Base-by-base conservation (phyloP, 176 grass and related monocot genomes). In the Guadua angustifolia region DNA sequence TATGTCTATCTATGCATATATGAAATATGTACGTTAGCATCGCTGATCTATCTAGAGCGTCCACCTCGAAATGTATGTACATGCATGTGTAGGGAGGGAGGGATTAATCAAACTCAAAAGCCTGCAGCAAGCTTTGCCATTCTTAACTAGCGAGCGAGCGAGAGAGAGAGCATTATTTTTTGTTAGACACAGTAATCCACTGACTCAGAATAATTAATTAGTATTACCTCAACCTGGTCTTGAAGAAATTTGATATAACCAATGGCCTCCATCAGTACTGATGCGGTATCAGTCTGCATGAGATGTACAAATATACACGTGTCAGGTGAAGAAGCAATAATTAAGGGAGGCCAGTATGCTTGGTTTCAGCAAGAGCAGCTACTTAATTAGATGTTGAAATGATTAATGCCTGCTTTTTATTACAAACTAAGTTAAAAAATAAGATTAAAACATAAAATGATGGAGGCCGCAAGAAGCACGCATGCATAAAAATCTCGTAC, bases 181-280 rank as follows among this genome's bases (percentile, higher is more conserved):
- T 17, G 6, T 26, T 12, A 56, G 18, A 49, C 11, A 42, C n/a
- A 69, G 52, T 2, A 73, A 7, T 77, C 13, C 24, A 50, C 12
- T 46, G 35, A 35, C 39, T 58, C 25, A n/a, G 29, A 67, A 69
- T 81, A 39, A n/a, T 47, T n/a, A 12, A 32, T 47, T n/a, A 12
- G 35, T 38, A 77, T 69, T 90, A 95, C 96, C 96, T 98, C 88
- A 49, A 98, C 93, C 85, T 98, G 95, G 58, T 94, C 93, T 75
- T 95, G 89, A 59, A 98, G 95, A 85, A 98, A 98, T 66, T 95
- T 98, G 49, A 98, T 98, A 16, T 95, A 95, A 38, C 93, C 93
- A 58, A 98, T 95, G 76, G 93, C 95, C 83, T 98, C 95, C 95
- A 98, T 98, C 18, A 98, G 83, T 53, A 98, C 95, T 8, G 95